Percentiles rank a stretch among this genome's conserved stretches.
phyloP scores from a whole-genome alignment of 805 yeast species.

The Candida cerambycidarum region DNA sequence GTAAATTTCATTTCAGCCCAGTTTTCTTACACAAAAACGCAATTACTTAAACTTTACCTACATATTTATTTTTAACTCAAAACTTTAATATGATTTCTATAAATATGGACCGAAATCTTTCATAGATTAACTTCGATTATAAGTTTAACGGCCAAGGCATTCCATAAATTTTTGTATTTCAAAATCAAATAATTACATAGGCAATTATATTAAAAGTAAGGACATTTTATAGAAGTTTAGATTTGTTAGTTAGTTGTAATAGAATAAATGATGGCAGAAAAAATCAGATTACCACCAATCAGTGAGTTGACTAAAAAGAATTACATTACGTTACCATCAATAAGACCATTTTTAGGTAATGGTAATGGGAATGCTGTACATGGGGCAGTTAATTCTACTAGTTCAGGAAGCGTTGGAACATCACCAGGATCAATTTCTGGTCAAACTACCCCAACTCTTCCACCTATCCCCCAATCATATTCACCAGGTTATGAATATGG shows the following conservation, averaged over 20 bases:
- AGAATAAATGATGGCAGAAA: conserved; percentile 8
- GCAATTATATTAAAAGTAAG: too few relatives aligned
- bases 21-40: conserved; percentile 1
- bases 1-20: conserved; percentile 6
- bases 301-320: conserved; percentile 21
- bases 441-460: conserved; percentile 4
- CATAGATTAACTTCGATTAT: conserved; percentile 3
- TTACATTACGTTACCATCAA: conserved; percentile 13
- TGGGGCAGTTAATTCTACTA: not conserved
- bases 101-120: conserved; percentile 6
- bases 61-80: conserved; percentile 6
- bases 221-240: not conserved
- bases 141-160: conserved; percentile 3
- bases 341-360: conserved; percentile 1
- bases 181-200: too few relatives aligned
- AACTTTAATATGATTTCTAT: not conserved
- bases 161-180: too few relatives aligned
- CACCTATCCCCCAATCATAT: conserved; percentile 4
- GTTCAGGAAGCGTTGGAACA: too few relatives aligned
- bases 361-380: not conserved
- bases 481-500: conserved; percentile 7
- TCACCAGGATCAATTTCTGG: not conserved
- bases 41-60: conserved; percentile 2
- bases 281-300: conserved; percentile 27
- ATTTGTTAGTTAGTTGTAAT: not conserved